These are phyloP conservation scores for Choanephora cucurbitarum DNA, from an alignment of 371 early-diverging fungal genomes.

Conservation along the genomic window DNA sequence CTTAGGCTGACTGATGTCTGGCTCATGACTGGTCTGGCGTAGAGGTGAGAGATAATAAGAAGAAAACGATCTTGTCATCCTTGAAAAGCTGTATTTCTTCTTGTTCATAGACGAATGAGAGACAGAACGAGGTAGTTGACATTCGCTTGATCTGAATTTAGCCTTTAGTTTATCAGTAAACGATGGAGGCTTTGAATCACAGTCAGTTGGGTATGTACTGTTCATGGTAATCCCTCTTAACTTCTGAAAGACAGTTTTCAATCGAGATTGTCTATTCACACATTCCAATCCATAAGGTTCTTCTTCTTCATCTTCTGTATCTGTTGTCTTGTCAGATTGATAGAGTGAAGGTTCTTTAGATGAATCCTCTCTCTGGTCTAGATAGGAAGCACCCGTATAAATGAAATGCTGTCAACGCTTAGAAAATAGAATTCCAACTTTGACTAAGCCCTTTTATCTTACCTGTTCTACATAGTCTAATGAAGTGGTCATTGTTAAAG, in stretches of 20 bases:
- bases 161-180: slow-evolving; percentile 24
- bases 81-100: background rate
- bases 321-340: slow-evolving; percentile 1
- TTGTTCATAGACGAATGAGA: slow-evolving; percentile 23
- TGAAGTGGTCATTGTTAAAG: background rate
- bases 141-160: slow-evolving; percentile 15
- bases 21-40: background rate
- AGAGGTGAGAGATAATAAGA: background rate
- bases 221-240: slow-evolving; percentile 1
- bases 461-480: background rate
- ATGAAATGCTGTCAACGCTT: background rate
- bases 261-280: slow-evolving; percentile 11
- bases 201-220: background rate
- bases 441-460: background rate
- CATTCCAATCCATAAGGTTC: too few relatives aligned
- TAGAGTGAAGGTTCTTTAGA: background rate
- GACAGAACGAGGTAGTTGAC: slow-evolving; percentile 15
- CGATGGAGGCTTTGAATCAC: slow-evolving; percentile 7
- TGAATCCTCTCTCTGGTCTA: background rate
- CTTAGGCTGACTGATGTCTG: too few relatives aligned
- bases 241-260: slow-evolving; percentile 20
- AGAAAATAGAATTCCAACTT: too few relatives aligned
- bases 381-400: too few relatives aligned
- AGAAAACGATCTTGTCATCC: background rate
- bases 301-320: slow-evolving; percentile 10